Base-by-base conservation (phyloP, 1,284 basidiomycete species). In the Cystobasidium slooffiae region DNA sequence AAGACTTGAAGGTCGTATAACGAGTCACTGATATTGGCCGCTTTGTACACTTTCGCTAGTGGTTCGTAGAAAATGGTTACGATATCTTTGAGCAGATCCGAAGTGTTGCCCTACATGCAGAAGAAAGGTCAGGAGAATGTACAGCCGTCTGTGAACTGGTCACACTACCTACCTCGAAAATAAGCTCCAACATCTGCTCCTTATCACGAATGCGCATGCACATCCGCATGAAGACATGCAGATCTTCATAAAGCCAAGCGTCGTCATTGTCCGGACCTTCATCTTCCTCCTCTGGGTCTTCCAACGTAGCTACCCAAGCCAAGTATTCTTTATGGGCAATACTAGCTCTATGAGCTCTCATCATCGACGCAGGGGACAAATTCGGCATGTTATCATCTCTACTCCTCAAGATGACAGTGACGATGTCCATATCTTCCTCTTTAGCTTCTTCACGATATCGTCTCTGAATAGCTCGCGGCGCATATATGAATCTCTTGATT, bases 51-150 rank as follows among this genome's bases (percentile, higher is more conserved):
- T 80, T 96, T 93, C 0, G 97, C 97, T n/a, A 99, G 86, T 0
- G 97, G 97, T 0, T 95, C 85, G 83, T 99, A 99, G 83, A 99
- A 99, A 76, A 99, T 99, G 12, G 97, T 98, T 79, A 99, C 94
- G 76, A 99, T 98, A 82, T 99, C 97, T 83, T 96, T 98, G 79
- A 99, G 85, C 51, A 99, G 84, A 62, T 98, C 96, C 3, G 97
- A 90, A 0, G 97, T 99, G 52, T 90, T 91, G 14, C 95, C 94
- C 93, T 96, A 76, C 1, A 58, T 20, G 9, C 46, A 49, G 10
- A 1, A 39, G 18, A 44, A 51, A 8, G 10, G 37, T 46, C 67
- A 49, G 24, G 2, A 49, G 20, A 31, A 0, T 5, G 49, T 6
- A 43, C 9, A 37, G 39, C 20, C 52, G 52, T 53, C 18, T 56